These are phyloP conservation scores for Wickerhamiella qilinensis DNA, from an alignment of 805 yeast species.

Conservation along the genomic window DNA sequence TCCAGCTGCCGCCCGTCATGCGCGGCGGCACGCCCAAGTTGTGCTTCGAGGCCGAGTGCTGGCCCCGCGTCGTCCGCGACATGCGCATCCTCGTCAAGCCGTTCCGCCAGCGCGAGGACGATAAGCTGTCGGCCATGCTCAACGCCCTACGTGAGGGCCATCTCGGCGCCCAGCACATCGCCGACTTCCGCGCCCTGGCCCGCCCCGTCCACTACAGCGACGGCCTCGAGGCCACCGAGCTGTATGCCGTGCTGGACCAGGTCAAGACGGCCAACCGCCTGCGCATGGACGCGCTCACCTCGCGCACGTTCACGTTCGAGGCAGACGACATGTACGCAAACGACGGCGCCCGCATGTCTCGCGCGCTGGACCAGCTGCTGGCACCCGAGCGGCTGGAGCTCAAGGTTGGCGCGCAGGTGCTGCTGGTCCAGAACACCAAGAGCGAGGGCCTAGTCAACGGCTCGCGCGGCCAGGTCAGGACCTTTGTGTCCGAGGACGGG, in stretches of 20 bases:
- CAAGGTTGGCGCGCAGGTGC: slow-evolving; percentile 81
- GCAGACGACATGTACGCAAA: slow-evolving; percentile 30
- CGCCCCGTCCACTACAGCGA: slow-evolving; percentile 43
- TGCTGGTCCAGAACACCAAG: slow-evolving; percentile 53
- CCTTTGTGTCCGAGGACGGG: slow-evolving; percentile 26
- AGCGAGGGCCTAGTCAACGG: slow-evolving; percentile 74
- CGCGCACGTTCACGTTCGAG: slow-evolving; percentile 28
- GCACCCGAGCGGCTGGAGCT: slow-evolving; percentile 48
- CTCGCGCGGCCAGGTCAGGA: slow-evolving; percentile 57
- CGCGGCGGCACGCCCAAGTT: slow-evolving; percentile 28
- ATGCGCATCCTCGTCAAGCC: slow-evolving; percentile 59
- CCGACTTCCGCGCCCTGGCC: slow-evolving; percentile 33
- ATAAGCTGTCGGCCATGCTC: slow-evolving; percentile 56
- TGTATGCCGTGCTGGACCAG: slow-evolving; percentile 69
- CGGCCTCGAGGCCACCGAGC: slow-evolving; percentile 77
- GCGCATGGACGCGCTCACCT: slow-evolving; percentile 34
- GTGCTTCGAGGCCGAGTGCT: slow-evolving; percentile 58
- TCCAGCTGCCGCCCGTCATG: slow-evolving; percentile 80
- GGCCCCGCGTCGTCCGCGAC: slow-evolving; percentile 46
- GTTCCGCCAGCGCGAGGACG: slow-evolving; percentile 66
- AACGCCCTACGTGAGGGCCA: slow-evolving; percentile 67
- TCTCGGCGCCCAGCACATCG: slow-evolving; percentile 32
- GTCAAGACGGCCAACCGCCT: slow-evolving; percentile 59
- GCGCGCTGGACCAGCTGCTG: slow-evolving; percentile 45
- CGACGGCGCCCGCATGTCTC: slow-evolving; percentile 14